Evolutionary conservation across 345 rosid species (phyloP), one percentile per base, ranked within the genome.

Genomic region (Populus euphratica): DNA sequence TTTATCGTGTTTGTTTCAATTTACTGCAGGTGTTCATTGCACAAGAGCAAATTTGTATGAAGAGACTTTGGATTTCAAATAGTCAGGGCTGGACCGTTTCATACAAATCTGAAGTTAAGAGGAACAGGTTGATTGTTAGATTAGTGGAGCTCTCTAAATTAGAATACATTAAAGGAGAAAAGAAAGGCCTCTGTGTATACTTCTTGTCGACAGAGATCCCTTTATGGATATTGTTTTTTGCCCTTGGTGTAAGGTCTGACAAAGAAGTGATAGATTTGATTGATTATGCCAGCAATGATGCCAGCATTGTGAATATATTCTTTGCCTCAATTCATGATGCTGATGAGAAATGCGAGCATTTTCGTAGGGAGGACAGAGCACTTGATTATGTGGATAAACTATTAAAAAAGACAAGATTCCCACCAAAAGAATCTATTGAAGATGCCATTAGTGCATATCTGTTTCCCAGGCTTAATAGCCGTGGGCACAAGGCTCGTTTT

Each of bases 131-230:
- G 63, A 85, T 89, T 70, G 81, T 95, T 59, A 87, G 87, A 36
- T 83, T 95, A 8, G 88, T 81, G 5, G 92, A 78, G 75, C 80
- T 76, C 52, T 78, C 82, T 38, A 87, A 81, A 66, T 63, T 79
- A 44, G 95, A 90, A 64, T 86, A 85, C 43, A 77, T 83, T 33
- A 83, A 81, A 76, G 91, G 91, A 73, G 92, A 81, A 36, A 96
- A 92, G 83, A 88, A 92, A 85, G 87, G 83, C 49, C 87, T 95
- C 52, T 85, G 83, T 11, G 97, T 88, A 11, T 93, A 86, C 78
- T 90, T 95, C 85, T 73, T 95, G 91, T 90, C 97, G 1, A 89
- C 84, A 0, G 94, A 86, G 86, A 79, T 95, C 69, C 97, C 99
- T 23, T 39, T 93, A 41, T 95, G 98, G 99, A 69, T 90, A 73